Evolutionary conservation across 2,329 filamentous ascomycete genomes (phyloP).

Genomic region (Diplodia sapinea): DNA sequence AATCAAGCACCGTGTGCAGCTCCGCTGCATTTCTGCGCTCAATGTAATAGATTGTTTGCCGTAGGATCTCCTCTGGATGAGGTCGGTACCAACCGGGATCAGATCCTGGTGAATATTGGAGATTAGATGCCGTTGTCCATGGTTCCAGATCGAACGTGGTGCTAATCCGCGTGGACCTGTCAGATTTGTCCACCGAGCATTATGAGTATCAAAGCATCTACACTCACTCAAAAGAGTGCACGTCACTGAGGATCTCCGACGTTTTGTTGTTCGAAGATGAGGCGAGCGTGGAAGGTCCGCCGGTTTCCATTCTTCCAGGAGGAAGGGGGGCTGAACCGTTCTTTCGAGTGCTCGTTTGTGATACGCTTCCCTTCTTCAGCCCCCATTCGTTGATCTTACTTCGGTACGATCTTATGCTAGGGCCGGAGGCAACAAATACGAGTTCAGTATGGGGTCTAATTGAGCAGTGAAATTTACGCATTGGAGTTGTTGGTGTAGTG

Average conservation of each 20-base stretch:
- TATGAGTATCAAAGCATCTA: background rate
- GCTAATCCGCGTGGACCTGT: background rate
- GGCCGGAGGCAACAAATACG: background rate
- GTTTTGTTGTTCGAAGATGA: background rate
- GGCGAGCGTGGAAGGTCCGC: background rate
- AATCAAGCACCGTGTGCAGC: background rate
- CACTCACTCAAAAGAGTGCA: background rate
- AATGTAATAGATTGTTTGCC: background rate
- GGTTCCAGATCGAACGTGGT: background rate
- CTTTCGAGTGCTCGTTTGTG: background rate
- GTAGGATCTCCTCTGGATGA: background rate
- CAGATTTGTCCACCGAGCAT: background rate
- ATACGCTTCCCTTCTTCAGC: background rate
- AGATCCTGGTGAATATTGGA: background rate
- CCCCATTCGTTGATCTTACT: constrained; percentile 2
- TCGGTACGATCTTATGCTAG: background rate
- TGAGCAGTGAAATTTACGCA: background rate
- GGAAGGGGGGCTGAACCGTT: background rate
- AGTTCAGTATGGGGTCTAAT: background rate
- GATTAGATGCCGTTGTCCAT: background rate
- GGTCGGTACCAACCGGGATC: background rate
- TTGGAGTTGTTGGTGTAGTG: background rate
- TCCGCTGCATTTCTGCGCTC: background rate
- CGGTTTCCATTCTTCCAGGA: background rate
- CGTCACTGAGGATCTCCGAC: background rate